Base-by-base conservation (phyloP, 768 basidiomycete species). In the Trametes cingulata region DNA sequence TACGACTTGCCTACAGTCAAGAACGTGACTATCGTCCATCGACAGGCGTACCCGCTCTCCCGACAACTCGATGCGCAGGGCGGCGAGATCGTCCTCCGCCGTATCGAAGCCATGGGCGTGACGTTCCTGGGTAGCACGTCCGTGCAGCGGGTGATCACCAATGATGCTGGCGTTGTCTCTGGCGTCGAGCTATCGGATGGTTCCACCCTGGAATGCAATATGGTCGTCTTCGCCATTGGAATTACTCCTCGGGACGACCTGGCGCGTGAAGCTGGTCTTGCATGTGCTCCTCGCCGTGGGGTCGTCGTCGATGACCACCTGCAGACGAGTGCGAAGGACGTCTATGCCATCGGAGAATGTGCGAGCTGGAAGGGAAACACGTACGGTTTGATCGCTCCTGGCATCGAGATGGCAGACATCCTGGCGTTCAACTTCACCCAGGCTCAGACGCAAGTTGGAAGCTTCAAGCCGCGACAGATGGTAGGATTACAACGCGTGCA, bases 331-430 rank as follows among this genome's bases (percentile, higher is more conserved):
- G 80, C 77, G 0, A 67, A 79, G 40, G 82, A 84, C 52, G 80
- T 90, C 6, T 90, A 82, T 63, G 88, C 89, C 6, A 85, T 91
- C 48, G 90, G 90, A 5, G 90, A 90, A 70, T 91, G 90, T 67
- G 88, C 88, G 1, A 78, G 76, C 48, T 91, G 87, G 87, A 77
- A 73, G 52, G 81, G 78, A 2, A 82, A 87, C 40, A 83, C 80
- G n/a, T 90, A 87, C 65, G 89, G 89, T 3, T 75, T 91, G 10
- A 88, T 90, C 65, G 87, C 82, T 2, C 89, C 88, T n/a, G 87
- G 88, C 40, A 78, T 82, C 43, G 85, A 87, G 69, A 90, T 90
- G 88, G 88, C 88, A 20, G 85, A 87, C 62, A 83, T 90, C 57
- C 75, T 91, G 1, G 76, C 87, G 1, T 88, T 86, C 77, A 91